phyloP scores from a whole-genome alignment of 2,329 filamentous ascomycete species.

The Microsporum ferrugineum region DNA sequence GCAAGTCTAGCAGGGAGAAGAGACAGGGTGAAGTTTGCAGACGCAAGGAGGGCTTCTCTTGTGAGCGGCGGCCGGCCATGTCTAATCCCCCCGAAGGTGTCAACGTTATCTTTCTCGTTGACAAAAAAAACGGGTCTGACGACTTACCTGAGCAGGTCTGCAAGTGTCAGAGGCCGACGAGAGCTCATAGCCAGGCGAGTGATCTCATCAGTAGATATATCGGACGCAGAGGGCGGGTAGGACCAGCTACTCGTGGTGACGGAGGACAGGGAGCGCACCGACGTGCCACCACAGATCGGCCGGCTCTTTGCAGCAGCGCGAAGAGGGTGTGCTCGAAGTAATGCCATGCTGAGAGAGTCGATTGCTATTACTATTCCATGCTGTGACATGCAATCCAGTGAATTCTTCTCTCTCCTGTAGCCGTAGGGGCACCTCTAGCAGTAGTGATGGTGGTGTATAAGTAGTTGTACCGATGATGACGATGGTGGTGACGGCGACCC shows the following conservation, averaged over 20 bases:
- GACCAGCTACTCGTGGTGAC: slow-evolving; percentile 23
- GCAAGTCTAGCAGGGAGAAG: slow-evolving; percentile 86
- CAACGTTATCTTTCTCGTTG: neutral
- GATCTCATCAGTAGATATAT: slow-evolving; percentile 62
- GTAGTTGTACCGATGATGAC: neutral
- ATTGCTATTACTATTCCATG: slow-evolving; percentile 1
- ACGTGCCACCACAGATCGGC: neutral
- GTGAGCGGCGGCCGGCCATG: slow-evolving; percentile 77
- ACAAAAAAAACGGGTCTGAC: neutral
- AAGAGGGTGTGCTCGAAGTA: neutral
- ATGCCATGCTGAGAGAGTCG: neutral
- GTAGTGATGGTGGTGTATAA: neutral
- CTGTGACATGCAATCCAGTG: neutral
- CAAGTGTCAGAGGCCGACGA: slow-evolving; percentile 70
- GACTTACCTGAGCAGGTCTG: slow-evolving; percentile 72
- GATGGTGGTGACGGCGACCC: neutral
- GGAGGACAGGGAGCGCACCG: neutral
- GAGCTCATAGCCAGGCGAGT: slow-evolving; percentile 63
- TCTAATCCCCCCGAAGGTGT: slow-evolving; percentile 25
- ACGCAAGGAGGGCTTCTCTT: slow-evolving; percentile 66
- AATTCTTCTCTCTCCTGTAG: neutral
- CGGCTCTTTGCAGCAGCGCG: neutral
- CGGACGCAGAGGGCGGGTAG: slow-evolving; percentile 37
- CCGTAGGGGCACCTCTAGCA: neutral
- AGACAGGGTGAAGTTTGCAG: slow-evolving; percentile 89